Base-by-base conservation (phyloP, 2,329 filamentous ascomycete species). In the Diaporthe destruens region DNA sequence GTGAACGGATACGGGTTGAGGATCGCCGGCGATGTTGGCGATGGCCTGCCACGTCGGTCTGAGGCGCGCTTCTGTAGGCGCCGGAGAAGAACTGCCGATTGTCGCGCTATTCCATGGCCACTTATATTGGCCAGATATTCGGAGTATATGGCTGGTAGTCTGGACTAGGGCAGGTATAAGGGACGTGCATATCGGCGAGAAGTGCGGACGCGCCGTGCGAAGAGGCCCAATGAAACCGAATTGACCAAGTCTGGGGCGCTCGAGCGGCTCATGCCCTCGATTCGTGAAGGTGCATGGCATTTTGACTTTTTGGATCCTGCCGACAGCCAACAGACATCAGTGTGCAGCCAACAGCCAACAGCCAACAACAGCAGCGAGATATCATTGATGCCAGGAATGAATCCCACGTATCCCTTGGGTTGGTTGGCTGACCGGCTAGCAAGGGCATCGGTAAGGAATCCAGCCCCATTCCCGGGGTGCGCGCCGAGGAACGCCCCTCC, bases 121-220 rank as follows among this genome's bases (percentile, higher is more conserved):
- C 18, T 39, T 66, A 49, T 18, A 36, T 18, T 65, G 34, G n/a
- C 20, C 6, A 39, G n/a, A 23, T 49, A 42, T n/a, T n/a, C n/a
- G n/a, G n/a, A n/a, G n/a, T n/a, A n/a, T n/a, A n/a, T n/a, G n/a
- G n/a, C n/a, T n/a, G n/a, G n/a, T n/a, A n/a, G n/a, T n/a, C n/a
- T n/a, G n/a, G n/a, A n/a, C n/a, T 36, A 36, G 34, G 34, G 39
- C 11, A 42, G 25, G n/a, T 36, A 49, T 47, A 34, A 49, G 49
- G 59, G 59, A 49, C 42, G 42, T 65, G 61, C 59, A 51, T 32
- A 25, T 65, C 61, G 61, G 61, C 3, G 44, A 65, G 61, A 65
- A 65, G 44, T 65, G 61, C 61, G 61, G 44, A 36, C 11, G 29
- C 44, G 44, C 44, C 61, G 42, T 65, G 44, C 61, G 36, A 23